Percentiles rank a stretch among this genome's conserved stretches.
Conservation (phyloP, 176 grass and related monocot genomes). For the maize (Zea mays) region Zm-B73-REFERENCE-NAM-5.0 NC_050101.1:169877501-169878000, state of each 20-base stretch:
- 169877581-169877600: conserved; percentile 46
- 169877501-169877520: conserved; percentile 53
- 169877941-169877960: conserved; percentile 62
- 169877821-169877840: conserved; percentile 59
- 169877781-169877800: conserved; percentile 54
- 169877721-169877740: conserved; percentile 58
- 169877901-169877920: conserved; percentile 76
- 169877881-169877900: conserved; percentile 71
- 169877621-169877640: conserved; percentile 47
- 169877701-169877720: conserved; percentile 43
- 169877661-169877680: conserved; percentile 43
- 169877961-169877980: conserved; percentile 51
- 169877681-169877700: conserved; percentile 53
- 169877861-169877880: conserved; percentile 69
- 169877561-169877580: conserved; percentile 44
- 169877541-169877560: conserved; percentile 37
- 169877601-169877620: conserved; percentile 46
- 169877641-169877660: conserved; percentile 38
- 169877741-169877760: conserved; percentile 49
- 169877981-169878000: conserved; percentile 58
- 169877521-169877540: conserved; percentile 38
- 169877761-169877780: conserved; percentile 61
- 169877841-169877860: conserved; percentile 50
- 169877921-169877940: conserved; percentile 62
- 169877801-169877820: conserved; percentile 53